Percentiles rank a stretch among this genome's conserved stretches.
phyloP scores from a whole-genome alignment of 129 eudicot species.

The Smallanthus sonchifolius region DNA sequence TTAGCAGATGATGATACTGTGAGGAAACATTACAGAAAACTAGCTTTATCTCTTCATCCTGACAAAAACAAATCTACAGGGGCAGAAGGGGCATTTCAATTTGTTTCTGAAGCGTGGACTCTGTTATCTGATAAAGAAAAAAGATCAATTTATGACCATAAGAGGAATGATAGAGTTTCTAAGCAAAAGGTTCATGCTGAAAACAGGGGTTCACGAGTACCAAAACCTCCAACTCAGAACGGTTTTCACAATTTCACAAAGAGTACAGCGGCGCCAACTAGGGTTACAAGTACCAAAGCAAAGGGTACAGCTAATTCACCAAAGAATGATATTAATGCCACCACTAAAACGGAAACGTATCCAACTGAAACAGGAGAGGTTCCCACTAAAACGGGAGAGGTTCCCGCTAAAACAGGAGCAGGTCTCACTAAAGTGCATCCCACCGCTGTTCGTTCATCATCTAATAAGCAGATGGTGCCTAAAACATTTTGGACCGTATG shows the following conservation, averaged over 20 bases:
- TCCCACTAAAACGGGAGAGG: not conserved
- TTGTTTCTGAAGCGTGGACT: constrained; percentile 75
- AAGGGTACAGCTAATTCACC: constrained; percentile 21
- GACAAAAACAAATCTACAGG: constrained; percentile 80
- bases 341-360: not conserved
- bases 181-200: constrained; percentile 24
- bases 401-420: not conserved
- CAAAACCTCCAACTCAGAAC: constrained; percentile 26
- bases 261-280: constrained; percentile 10
- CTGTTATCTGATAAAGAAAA: constrained; percentile 57
- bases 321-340: constrained; percentile 10
- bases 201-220: constrained; percentile 32
- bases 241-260: constrained; percentile 56
- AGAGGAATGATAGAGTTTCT: constrained; percentile 30
- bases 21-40: constrained; percentile 58
- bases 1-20: constrained; percentile 61
- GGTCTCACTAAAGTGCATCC: not conserved
- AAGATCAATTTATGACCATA: constrained; percentile 56
- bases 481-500: constrained; percentile 80
- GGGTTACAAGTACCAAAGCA: constrained; percentile 27
- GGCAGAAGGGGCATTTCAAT: constrained; percentile 83
- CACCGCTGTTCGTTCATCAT: constrained; percentile 14
- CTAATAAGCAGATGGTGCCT: constrained; percentile 10
- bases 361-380: not conserved
- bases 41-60: constrained; percentile 82